Evolutionary conservation across 2,329 filamentous ascomycete genomes (phyloP).

Genomic region (Macrophomina tecta): DNA sequence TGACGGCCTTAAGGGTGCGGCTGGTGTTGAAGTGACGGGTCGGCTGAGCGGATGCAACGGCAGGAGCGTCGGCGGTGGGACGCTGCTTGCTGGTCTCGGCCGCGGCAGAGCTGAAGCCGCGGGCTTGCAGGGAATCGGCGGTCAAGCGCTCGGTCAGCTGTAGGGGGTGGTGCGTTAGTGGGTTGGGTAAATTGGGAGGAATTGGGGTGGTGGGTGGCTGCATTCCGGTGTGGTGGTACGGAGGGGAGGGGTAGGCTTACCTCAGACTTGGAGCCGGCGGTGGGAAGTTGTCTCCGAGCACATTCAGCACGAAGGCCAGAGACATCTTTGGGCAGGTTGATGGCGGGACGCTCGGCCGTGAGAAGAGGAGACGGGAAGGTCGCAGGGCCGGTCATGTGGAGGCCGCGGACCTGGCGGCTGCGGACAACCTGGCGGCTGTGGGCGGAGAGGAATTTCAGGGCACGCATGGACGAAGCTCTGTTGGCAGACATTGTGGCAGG

Average conservation of each 20-base stretch:
- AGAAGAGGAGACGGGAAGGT: constrained; percentile 59
- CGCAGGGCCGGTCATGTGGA: constrained; percentile 66
- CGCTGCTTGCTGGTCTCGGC: constrained; percentile 54
- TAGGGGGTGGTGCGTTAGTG: constrained; percentile 22
- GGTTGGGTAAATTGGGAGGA: not conserved
- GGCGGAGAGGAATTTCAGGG: constrained; percentile 49
- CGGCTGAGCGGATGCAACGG: constrained; percentile 37
- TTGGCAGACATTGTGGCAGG: constrained; percentile 48
- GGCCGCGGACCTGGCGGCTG: constrained; percentile 50
- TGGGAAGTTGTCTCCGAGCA: constrained; percentile 55
- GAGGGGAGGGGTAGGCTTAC: constrained; percentile 40
- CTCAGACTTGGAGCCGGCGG: constrained; percentile 56
- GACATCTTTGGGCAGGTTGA: constrained; percentile 58
- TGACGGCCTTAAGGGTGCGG: constrained; percentile 60
- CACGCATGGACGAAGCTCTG: constrained; percentile 49
- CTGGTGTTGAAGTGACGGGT: constrained; percentile 68
- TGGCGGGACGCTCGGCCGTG: constrained; percentile 57
- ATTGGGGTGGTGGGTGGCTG: too few relatives aligned
- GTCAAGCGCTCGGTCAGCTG: constrained; percentile 60
- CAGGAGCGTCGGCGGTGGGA: constrained; percentile 38
- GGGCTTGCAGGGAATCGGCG: constrained; percentile 57
- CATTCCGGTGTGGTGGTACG: constrained; percentile 7
- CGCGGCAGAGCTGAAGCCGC: constrained; percentile 60
- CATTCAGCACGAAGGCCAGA: constrained; percentile 59
- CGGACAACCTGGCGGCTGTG: constrained; percentile 37